Conservation (phyloP, 495 filamentous ascomycete species). For the Letharia columbiana region DNA sequence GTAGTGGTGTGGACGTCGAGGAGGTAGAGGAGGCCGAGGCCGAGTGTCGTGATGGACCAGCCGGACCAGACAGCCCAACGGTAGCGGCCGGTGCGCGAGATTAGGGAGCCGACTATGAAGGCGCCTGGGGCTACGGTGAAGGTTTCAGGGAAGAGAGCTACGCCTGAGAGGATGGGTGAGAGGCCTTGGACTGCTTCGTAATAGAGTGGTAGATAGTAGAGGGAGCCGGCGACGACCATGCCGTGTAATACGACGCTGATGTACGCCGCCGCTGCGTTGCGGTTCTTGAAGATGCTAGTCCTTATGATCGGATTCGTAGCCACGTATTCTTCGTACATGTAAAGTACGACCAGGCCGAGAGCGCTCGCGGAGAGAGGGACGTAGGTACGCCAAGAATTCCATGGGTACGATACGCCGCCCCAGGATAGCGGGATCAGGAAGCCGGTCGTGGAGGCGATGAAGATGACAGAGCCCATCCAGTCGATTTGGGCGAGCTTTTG, state of each 20-base stretch:
- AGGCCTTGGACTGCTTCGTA: constrained; percentile 50
- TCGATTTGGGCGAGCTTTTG: constrained; percentile 46
- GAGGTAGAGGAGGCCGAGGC: constrained; percentile 40
- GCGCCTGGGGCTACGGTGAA: constrained; percentile 41
- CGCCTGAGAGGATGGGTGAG: constrained; percentile 46
- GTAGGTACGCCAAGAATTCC: constrained; percentile 45
- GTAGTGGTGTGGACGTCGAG: constrained; percentile 39
- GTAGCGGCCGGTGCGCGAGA: constrained; percentile 43
- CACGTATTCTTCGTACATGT: constrained; percentile 40
- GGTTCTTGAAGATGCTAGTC: constrained; percentile 38
- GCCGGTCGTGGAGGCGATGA: constrained; percentile 31
- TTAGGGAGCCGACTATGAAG: constrained; percentile 40
- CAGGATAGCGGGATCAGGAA: constrained; percentile 33
- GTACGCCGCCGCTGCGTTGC: constrained; percentile 36
- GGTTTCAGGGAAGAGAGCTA: constrained; percentile 52
- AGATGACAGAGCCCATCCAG: constrained; percentile 50
- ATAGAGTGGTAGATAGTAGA: constrained; percentile 60
- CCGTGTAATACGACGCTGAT: constrained; percentile 46
- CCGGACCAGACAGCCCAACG: constrained; percentile 47
- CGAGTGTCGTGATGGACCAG: constrained; percentile 44
- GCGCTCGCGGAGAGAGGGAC: constrained; percentile 49
- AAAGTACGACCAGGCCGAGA: constrained; percentile 36
- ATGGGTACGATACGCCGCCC: constrained; percentile 44
- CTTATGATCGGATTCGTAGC: constrained; percentile 41
- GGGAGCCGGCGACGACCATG: constrained; percentile 38